These are phyloP conservation scores for Penicillium atrosanguineum DNA, from an alignment of 495 filamentous ascomycete genomes.

Conservation along the genomic window DNA sequence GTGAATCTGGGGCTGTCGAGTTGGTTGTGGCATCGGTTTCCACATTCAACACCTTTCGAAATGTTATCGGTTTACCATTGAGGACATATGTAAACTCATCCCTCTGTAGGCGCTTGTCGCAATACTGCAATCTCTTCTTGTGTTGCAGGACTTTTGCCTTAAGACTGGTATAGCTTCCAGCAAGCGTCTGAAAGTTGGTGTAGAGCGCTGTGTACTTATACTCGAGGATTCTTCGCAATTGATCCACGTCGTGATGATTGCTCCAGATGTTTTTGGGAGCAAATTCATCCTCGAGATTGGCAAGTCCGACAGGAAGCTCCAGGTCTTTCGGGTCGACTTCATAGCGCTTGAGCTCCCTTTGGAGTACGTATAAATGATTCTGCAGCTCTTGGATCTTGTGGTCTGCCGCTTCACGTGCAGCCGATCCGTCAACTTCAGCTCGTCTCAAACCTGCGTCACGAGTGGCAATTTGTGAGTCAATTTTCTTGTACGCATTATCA, in stretches of 20 bases:
- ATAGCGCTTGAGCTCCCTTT: slow-evolving; percentile 20
- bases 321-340: slow-evolving; percentile 12
- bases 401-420: slow-evolving; percentile 21
- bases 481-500: slow-evolving; percentile 27
- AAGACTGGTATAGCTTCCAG: slow-evolving; percentile 25
- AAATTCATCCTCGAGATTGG: slow-evolving; percentile 28
- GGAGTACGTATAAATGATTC: slow-evolving; percentile 22
- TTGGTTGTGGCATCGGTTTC: neutral
- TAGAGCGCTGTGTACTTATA: slow-evolving; percentile 38
- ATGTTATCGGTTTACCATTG: slow-evolving; percentile 24
- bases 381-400: slow-evolving; percentile 25
- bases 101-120: slow-evolving; percentile 28
- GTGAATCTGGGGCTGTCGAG: neutral
- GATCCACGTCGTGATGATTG: slow-evolving; percentile 1
- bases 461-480: slow-evolving; percentile 24
- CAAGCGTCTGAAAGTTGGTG: slow-evolving; percentile 22
- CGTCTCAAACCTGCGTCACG: slow-evolving; percentile 21
- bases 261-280: slow-evolving; percentile 25
- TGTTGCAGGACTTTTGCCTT: slow-evolving; percentile 31
- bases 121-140: slow-evolving; percentile 37
- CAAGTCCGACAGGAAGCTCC: slow-evolving; percentile 2
- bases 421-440: slow-evolving; percentile 19
- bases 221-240: slow-evolving; percentile 14
- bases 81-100: slow-evolving; percentile 32
- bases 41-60: slow-evolving; percentile 20